Base-by-base conservation (phyloP, 768 basidiomycete species). In the Gyrodon lividus region DNA sequence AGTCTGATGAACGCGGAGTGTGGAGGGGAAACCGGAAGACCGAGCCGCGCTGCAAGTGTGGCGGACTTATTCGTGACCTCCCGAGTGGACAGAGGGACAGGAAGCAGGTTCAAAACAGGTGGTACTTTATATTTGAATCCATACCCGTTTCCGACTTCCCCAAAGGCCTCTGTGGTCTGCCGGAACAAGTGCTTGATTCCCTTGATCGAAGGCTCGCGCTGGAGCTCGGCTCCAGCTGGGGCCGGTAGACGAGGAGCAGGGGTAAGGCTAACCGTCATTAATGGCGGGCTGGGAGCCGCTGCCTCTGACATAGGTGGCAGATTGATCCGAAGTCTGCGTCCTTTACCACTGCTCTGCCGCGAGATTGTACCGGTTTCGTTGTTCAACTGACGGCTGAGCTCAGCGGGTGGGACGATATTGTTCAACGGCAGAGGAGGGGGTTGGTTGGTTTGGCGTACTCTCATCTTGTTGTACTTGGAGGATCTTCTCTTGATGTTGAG, bases 361-460 rank as follows among this genome's bases (percentile, higher is more conserved):
- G 37, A 63, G 65, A 38, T 69, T 10, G 38, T 6, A 19, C 20
- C n/a, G 30, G 42, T 33, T n/a, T 17, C 10, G 12, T n/a, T 31
- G 10, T 30, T 34, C 34, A 61, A 19, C 47, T 53, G 64, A 34
- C 52, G 59, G 43, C 46, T 43, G 39, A 55, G 43, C 47, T 51
- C 42, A 8, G 45, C 38, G 35, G 55, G 48, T 26, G 53, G 47
- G 17, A 50, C 33, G 26, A 55, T 48, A 26, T 10, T 2, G 16
- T 43, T 39, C 9, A n/a, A 22, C 24, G 39, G n/a, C 13, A 23
- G 22, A 26, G 39, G 17, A 9, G 10, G 16, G 13, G 17, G 28
- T 3, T 20, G 39, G 9, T 33, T 34, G 16, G 30, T 7, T 23
- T 53, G 52, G n/a, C 48, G 33, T 23, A 38, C 41, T 40, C 52